Evolutionary conservation across 345 rosid genomes (phyloP), one percentile per base, ranked within the genome.

Genomic region (Hypericum androsaemum): DNA sequence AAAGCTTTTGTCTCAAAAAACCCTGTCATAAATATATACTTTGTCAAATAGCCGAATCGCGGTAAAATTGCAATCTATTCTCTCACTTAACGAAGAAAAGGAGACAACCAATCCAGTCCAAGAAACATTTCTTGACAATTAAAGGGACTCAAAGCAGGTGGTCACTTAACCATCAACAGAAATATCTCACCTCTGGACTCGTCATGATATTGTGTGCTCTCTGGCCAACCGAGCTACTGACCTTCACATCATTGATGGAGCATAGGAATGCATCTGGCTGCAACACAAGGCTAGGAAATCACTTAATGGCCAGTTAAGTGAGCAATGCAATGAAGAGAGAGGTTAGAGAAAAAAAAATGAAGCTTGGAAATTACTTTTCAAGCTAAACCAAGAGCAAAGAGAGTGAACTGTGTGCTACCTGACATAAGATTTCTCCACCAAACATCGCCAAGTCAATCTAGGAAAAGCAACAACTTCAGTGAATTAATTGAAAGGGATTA

Each of bases 251-350:
- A 70, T 79, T 79, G 62, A 94, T 58, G 7, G 97, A 94, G 71
- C 95, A 94, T 53, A 94, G 88, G 65, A 94, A 94, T 62, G 97
- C 89, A 83, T 94, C 99, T 79, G 94, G 92, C 99, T 94, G 78
- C 74, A 83, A 59, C 74, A 52, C 60, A 77, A 57, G 48, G 45
- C 47, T 41, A 64, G 43, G 45, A 55, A 62, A 58, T 66, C 60
- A 69, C 57, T 68, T 50, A 54, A 64, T 57, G 47, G 49, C 55
- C 56, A 11, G 41, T 54, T 52, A 47, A 47, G 35, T 22, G 16
- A 47, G 14, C 36, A 35, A 8, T 6, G 14, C 12, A 37, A 11
- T 36, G 48, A 37, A 8, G 16, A 45, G 37, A 38, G 13, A 22
- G 5, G n/a, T 14, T 37, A n/a, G 11, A 43, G 39, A 12, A 50